Evolutionary conservation across 441 rosid genomes (phyloP), one percentile per base, ranked within the genome.

Genomic region (Bruguiera hainesii): DNA sequence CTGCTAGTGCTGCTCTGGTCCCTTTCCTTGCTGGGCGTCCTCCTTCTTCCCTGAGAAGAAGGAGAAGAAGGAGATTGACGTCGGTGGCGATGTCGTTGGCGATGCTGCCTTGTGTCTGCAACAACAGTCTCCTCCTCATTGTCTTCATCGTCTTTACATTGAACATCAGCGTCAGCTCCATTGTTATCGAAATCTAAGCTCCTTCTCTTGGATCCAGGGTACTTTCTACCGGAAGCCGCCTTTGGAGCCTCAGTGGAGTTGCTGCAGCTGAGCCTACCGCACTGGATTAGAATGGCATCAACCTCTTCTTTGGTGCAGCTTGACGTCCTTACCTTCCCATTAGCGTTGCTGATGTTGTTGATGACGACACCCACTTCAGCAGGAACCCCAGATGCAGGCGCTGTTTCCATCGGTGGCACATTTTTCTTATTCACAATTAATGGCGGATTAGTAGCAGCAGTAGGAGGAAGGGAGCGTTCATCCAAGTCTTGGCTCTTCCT

Each of bases 11-110:
- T 80, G 74, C 66, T 70, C 70, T 78, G 89, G 1, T 93, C 97
- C 56, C 96, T 78, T 71, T 94, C 98, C 71, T 93, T 84, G 60
- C 95, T 93, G 0, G 97, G 97, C 10, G 97, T 90, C 77, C 96
- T 79, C 73, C 95, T 83, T 80, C 98, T 79, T 63, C 88, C 81
- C 46, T 86, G 84, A 1, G 84, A 65, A 42, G 84, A 78, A 6
- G 33, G 6, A 64, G 89, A 66, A 33, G 84, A 69, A 28, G 76
- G 65, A 31, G 77, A 71, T 39, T 61, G 72, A 57, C 81, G 69
- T 19, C 79, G 76, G 0, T 79, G 84, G 20, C 90, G 82, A 56
- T 78, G 78, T 30, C 87, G 79, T 0, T 68, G 81, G 60, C 81
- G 73, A 26, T 82, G 85, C 65, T 73, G 88, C 61, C 85, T 74